Evolutionary conservation across 1,284 basidiomycete species (phyloP).

Genomic region (Heterobasidion irregulare): DNA sequence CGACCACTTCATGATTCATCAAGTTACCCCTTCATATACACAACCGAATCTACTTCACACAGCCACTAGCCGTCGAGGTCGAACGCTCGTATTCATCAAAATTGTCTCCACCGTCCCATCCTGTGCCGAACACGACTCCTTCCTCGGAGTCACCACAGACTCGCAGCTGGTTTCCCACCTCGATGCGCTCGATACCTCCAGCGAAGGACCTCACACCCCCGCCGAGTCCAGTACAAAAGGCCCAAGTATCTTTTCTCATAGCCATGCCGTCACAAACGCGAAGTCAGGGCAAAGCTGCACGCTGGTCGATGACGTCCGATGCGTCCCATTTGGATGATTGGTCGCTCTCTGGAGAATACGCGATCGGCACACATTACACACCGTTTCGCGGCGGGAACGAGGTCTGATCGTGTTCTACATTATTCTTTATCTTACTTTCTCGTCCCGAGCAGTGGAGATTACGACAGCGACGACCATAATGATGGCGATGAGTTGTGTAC

Average conservation of each 20-base stretch:
- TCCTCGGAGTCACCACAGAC: not conserved
- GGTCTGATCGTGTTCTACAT: not conserved
- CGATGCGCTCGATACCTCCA: too few relatives aligned
- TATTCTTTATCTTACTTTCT: not conserved
- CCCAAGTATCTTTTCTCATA: slow-evolving; percentile 8
- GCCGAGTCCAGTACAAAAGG: not conserved
- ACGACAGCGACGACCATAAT: not conserved
- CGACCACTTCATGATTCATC: not conserved
- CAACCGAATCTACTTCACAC: not conserved
- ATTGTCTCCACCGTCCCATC: not conserved
- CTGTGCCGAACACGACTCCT: not conserved
- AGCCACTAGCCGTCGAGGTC: not conserved
- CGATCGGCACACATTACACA: slow-evolving; percentile 8
- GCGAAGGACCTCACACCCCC: not conserved
- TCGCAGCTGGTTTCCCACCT: not conserved
- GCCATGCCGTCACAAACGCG: slow-evolving; percentile 7
- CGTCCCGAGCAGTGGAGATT: not conserved
- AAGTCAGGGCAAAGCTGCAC: not conserved
- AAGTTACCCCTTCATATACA: not conserved
- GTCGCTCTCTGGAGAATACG: slow-evolving; percentile 8
- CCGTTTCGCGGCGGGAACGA: slow-evolving; percentile 5
- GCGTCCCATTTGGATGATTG: not conserved
- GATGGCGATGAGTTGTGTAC: not conserved
- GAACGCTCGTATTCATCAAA: not conserved
- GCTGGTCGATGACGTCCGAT: slow-evolving; percentile 2